These are phyloP conservation scores for Penicillium sp. DNA, from an alignment of 2,329 filamentous ascomycete species.

Conservation along the genomic window DNA sequence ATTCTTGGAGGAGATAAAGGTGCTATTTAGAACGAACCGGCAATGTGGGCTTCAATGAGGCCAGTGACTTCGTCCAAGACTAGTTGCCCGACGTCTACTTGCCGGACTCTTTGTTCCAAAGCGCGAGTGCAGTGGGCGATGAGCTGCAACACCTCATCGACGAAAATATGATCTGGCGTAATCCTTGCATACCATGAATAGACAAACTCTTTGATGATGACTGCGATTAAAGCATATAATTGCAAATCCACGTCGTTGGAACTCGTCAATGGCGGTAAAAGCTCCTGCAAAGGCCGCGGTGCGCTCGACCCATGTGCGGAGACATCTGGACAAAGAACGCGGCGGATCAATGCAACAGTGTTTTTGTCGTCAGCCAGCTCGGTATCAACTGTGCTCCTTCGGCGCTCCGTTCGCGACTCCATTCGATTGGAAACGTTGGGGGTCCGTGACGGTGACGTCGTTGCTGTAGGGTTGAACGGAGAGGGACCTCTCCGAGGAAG, in stretches of 20 bases:
- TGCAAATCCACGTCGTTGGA: constrained; percentile 91
- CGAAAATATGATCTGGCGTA: constrained; percentile 82
- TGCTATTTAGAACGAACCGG: constrained; percentile 52
- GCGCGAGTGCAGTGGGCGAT: constrained; percentile 88
- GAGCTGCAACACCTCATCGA: constrained; percentile 81
- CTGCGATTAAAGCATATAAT: constrained; percentile 85
- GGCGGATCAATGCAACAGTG: constrained; percentile 76
- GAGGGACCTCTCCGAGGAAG: constrained; percentile 34
- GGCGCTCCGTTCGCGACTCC: constrained; percentile 25
- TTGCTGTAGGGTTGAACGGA: constrained; percentile 35
- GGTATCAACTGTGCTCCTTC: constrained; percentile 34
- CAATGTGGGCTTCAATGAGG: constrained; percentile 73
- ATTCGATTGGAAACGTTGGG: constrained; percentile 19
- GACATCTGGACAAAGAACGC: constrained; percentile 71
- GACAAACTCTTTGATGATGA: constrained; percentile 85
- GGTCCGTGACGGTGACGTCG: constrained; percentile 31
- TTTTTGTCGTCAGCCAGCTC: constrained; percentile 58
- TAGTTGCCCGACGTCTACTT: constrained; percentile 77
- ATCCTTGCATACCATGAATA: constrained; percentile 91
- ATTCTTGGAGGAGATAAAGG: not conserved
- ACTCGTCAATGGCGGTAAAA: constrained; percentile 87
- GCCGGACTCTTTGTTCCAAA: constrained; percentile 78
- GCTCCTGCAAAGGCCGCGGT: constrained; percentile 67
- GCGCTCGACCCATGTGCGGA: constrained; percentile 47
- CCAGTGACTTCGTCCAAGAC: constrained; percentile 84